Conservation (phyloP, 352 stramenopile genomes). For the Globisporangium spinosum region DNA sequence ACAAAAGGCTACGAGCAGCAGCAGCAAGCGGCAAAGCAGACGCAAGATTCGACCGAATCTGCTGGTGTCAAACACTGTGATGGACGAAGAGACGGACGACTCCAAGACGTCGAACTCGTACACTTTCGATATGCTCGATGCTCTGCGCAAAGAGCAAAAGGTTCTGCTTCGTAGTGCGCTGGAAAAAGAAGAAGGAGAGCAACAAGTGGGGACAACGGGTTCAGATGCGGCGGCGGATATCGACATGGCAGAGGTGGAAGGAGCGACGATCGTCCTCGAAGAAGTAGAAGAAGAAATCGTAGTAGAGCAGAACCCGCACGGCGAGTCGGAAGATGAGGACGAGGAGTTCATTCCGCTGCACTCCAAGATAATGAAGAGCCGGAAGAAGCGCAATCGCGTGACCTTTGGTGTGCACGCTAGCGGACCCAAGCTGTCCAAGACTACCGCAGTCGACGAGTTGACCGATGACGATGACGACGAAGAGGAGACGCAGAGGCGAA, state of each 20-base stretch:
- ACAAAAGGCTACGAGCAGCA: not conserved
- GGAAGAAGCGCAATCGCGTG: conserved; percentile 51
- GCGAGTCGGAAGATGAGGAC: conserved; percentile 20
- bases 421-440: conserved; percentile 29
- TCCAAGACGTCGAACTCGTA: conserved; percentile 29
- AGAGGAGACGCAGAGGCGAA: conserved; percentile 43
- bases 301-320: not conserved
- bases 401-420: conserved; percentile 51
- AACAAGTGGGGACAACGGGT: not conserved
- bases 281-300: conserved; percentile 20
- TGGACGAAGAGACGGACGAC: conserved; percentile 21
- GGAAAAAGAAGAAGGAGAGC: conserved; percentile 5
- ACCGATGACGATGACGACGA: conserved; percentile 33
- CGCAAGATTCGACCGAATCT: conserved; percentile 69
- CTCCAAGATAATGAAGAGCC: conserved; percentile 34
- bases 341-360: conserved; percentile 72
- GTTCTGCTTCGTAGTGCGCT: conserved; percentile 29
- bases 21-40: conserved; percentile 21
- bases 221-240: conserved; percentile 5
- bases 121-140: conserved; percentile 53
- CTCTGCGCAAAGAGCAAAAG: conserved; percentile 64
- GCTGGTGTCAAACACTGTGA: conserved; percentile 21
- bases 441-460: conserved; percentile 40
- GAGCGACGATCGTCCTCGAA: conserved; percentile 21
- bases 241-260: conserved; percentile 31